These are phyloP conservation scores for Arthrobotrys conoides DNA, from an alignment of 2,329 filamentous ascomycete species.

Conservation along the genomic window DNA sequence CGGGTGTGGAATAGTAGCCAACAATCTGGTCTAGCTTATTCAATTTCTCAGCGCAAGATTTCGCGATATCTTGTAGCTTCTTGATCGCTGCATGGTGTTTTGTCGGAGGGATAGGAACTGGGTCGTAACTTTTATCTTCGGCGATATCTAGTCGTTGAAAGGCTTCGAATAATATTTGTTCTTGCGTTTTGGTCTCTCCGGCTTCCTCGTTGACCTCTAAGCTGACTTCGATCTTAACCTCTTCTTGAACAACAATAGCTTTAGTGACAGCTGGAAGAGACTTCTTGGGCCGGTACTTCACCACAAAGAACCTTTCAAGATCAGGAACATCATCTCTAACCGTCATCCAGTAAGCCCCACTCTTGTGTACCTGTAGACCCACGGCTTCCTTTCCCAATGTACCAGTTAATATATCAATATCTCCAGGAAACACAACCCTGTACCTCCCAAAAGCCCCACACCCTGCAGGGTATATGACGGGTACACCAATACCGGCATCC, in stretches of 20 bases:
- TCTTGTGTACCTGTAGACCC: slow-evolving; percentile 47
- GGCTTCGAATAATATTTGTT: slow-evolving; percentile 45
- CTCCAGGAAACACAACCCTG: slow-evolving; percentile 49
- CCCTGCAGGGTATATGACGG: slow-evolving; percentile 46
- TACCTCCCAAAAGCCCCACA: slow-evolving; percentile 47
- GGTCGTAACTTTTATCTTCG: slow-evolving; percentile 38
- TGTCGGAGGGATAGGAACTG: slow-evolving; percentile 17
- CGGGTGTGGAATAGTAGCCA: slow-evolving; percentile 15
- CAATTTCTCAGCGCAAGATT: slow-evolving; percentile 24
- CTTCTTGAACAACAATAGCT: slow-evolving; percentile 15
- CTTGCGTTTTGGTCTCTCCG: slow-evolving; percentile 6
- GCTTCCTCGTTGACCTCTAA: slow-evolving; percentile 17
- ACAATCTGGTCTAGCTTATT: slow-evolving; percentile 34
- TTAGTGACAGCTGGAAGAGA: not conserved
- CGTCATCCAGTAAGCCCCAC: slow-evolving; percentile 44
- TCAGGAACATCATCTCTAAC: slow-evolving; percentile 37
- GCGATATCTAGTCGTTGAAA: slow-evolving; percentile 42
- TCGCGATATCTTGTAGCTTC: slow-evolving; percentile 39
- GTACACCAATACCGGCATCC: slow-evolving; percentile 43
- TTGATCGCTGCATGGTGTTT: slow-evolving; percentile 33
- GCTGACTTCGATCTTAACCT: slow-evolving; percentile 15
- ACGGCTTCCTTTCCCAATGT: slow-evolving; percentile 42
- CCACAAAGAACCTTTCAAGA: slow-evolving; percentile 43
- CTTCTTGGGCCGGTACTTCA: slow-evolving; percentile 47
- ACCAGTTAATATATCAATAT: slow-evolving; percentile 45